Percentiles rank a stretch among this genome's conserved stretches.
Conservation (phyloP, 129 eudicot species). For the Flaveria sonorensis region DNA sequence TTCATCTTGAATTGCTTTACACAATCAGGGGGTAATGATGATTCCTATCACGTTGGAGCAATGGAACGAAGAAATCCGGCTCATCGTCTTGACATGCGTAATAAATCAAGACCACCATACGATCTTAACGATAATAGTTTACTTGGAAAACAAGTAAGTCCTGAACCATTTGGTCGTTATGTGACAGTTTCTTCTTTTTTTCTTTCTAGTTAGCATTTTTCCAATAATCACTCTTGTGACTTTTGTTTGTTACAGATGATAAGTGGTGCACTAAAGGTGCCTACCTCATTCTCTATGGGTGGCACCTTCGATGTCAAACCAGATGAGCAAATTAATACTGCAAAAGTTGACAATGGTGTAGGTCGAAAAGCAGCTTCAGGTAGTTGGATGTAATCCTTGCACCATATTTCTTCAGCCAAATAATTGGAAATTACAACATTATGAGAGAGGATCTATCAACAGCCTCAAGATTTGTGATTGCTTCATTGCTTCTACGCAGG, state of each 20-base stretch:
- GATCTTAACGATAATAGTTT: conserved; percentile 47
- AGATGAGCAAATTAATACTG: conserved; percentile 27
- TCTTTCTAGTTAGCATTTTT: background rate
- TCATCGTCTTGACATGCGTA: conserved; percentile 49
- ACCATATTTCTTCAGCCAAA: conserved; percentile 72
- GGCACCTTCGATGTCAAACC: conserved; percentile 47
- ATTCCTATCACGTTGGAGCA: conserved; percentile 47
- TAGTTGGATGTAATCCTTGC: conserved; percentile 72
- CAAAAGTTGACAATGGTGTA: conserved; percentile 41
- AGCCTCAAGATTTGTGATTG: too few species aligned
- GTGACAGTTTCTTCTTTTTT: background rate
- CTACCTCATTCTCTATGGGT: conserved; percentile 59
- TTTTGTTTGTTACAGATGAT: conserved; percentile 41
- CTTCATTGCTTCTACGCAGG: conserved; percentile 35
- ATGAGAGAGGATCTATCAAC: too few species aligned
- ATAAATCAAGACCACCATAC: conserved; percentile 39
- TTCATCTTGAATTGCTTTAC: conserved; percentile 21
- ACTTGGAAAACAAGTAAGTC: conserved; percentile 47
- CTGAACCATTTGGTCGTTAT: conserved; percentile 18
- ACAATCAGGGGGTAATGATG: conserved; percentile 39
- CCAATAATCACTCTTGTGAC: background rate
- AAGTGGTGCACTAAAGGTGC: conserved; percentile 42
- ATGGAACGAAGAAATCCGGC: conserved; percentile 48
- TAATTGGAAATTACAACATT: conserved; percentile 35
- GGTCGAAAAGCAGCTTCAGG: conserved; percentile 46